Percentiles rank a stretch among this genome's conserved stretches.
These are phyloP conservation scores for Tulasnella sp. DNA, from an alignment of 768 basidiomycete species.

Conservation along the genomic window DNA sequence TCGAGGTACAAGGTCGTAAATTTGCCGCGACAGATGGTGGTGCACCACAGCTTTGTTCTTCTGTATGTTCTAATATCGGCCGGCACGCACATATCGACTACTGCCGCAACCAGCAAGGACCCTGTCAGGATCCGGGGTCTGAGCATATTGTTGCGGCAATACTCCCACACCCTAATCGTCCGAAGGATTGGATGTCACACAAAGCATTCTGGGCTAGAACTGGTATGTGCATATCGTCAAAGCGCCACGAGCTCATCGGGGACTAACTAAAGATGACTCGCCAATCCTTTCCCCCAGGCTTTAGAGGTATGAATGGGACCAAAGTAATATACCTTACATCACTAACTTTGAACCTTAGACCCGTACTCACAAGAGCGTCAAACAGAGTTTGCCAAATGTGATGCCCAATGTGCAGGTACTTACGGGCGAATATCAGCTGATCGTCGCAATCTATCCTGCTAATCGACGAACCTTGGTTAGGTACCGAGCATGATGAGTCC, in stretches of 20 bases:
- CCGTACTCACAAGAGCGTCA: constrained; percentile 52
- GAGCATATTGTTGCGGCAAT: constrained; percentile 37
- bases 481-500: constrained; percentile 38
- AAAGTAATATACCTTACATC: too few species aligned
- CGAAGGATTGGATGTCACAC: constrained; percentile 48
- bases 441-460: too few species aligned
- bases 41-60: constrained; percentile 5
- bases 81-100: constrained; percentile 13
- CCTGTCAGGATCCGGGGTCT: constrained; percentile 29
- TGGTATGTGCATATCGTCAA: constrained; percentile 29
- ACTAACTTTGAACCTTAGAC: constrained; percentile 27
- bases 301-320: background rate
- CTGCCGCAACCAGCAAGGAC: background rate
- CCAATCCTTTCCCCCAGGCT: background rate
- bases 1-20: constrained; percentile 5
- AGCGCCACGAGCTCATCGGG: background rate
- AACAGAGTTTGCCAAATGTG: constrained; percentile 44
- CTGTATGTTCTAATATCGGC: constrained; percentile 6
- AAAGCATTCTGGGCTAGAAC: constrained; percentile 46
- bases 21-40: constrained; percentile 3
- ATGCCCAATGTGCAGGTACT: constrained; percentile 19
- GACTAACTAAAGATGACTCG: background rate
- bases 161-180: constrained; percentile 34
- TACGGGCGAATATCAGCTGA: too few species aligned
- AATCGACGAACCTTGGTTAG: constrained; percentile 24